phyloP scores from a whole-genome alignment of 2,329 filamentous ascomycete species.

The Colletotrichum tropicicola region DNA sequence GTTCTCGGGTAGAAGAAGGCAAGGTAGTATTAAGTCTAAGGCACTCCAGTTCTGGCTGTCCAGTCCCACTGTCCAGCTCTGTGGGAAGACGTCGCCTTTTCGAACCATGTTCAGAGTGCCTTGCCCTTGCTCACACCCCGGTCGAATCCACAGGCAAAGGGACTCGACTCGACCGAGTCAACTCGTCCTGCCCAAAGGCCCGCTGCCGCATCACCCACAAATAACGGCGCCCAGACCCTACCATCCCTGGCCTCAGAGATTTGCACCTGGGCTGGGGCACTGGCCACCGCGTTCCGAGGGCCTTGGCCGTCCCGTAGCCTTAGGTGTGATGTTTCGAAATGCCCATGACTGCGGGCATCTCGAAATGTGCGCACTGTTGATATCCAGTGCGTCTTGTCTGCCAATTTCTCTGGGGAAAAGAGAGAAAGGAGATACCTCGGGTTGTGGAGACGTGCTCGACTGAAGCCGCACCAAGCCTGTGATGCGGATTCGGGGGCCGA shows the following conservation, averaged over 20 bases:
- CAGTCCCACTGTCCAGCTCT: not conserved
- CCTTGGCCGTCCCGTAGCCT: conserved; percentile 8
- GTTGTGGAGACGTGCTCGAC: not conserved
- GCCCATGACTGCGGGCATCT: not conserved
- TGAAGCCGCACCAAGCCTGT: not conserved
- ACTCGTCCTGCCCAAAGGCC: conserved; percentile 1
- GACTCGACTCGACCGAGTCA: conserved; percentile 1
- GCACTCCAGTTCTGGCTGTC: not conserved
- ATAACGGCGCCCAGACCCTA: conserved; percentile 2
- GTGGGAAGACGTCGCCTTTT: not conserved
- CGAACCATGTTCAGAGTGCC: not conserved
- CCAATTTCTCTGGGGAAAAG: not conserved
- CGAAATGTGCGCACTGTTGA: no score
- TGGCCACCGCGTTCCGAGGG: conserved; percentile 19
- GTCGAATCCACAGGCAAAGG: not conserved
- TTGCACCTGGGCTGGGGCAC: conserved; percentile 16
- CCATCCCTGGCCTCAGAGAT: conserved; percentile 3
- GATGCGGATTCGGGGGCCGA: no score
- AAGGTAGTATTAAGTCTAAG: not conserved
- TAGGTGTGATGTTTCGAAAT: not conserved
- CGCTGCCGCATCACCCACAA: conserved; percentile 7
- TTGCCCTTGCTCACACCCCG: conserved; percentile 1
- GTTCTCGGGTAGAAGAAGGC: conserved; percentile 1
- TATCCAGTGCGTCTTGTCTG: not conserved
- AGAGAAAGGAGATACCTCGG: not conserved